A percentile compares a stretch with the other conserved stretches of the same genome.
Conservation (phyloP, 2,329 filamentous ascomycete genomes). For the Pseudonectria foliicola region DNA sequence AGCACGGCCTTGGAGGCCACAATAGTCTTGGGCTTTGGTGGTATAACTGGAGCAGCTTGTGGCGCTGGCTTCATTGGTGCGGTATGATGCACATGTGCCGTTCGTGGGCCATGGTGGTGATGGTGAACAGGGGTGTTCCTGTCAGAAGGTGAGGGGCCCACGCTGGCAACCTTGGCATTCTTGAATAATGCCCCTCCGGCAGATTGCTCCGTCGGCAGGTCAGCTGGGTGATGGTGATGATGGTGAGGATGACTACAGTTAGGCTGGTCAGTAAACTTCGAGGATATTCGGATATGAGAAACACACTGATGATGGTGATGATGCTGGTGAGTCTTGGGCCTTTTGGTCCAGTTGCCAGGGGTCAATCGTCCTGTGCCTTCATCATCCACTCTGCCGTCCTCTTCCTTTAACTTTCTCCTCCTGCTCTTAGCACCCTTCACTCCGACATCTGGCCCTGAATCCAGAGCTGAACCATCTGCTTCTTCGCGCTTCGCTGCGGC, state of each 20-base stretch:
- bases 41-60: slow-evolving; percentile 24
- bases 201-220: slow-evolving; percentile 38
- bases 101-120: slow-evolving; percentile 41
- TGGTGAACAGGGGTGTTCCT: slow-evolving; percentile 34
- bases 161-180: slow-evolving; percentile 39
- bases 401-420: slow-evolving; percentile 69
- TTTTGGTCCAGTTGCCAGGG: slow-evolving; percentile 54
- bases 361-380: slow-evolving; percentile 56
- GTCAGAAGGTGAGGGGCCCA: slow-evolving; percentile 38
- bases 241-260: slow-evolving; percentile 47
- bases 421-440: slow-evolving; percentile 44
- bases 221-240: slow-evolving; percentile 47
- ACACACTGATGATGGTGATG: slow-evolving; percentile 64
- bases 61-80: slow-evolving; percentile 18
- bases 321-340: slow-evolving; percentile 58
- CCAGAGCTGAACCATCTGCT: slow-evolving; percentile 36
- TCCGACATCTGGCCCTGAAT: slow-evolving; percentile 33
- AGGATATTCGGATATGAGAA: slow-evolving; percentile 1
- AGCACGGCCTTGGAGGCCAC: slow-evolving; percentile 65
- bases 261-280: slow-evolving; percentile 17
- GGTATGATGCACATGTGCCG: slow-evolving; percentile 18
- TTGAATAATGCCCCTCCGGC: slow-evolving; percentile 40
- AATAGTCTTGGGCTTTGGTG: slow-evolving; percentile 57
- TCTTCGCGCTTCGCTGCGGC: slow-evolving; percentile 47
- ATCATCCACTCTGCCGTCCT: slow-evolving; percentile 61